phyloP scores from a whole-genome alignment of 345 rosid genomes.

The Gynandropsis gynandra region DNA sequence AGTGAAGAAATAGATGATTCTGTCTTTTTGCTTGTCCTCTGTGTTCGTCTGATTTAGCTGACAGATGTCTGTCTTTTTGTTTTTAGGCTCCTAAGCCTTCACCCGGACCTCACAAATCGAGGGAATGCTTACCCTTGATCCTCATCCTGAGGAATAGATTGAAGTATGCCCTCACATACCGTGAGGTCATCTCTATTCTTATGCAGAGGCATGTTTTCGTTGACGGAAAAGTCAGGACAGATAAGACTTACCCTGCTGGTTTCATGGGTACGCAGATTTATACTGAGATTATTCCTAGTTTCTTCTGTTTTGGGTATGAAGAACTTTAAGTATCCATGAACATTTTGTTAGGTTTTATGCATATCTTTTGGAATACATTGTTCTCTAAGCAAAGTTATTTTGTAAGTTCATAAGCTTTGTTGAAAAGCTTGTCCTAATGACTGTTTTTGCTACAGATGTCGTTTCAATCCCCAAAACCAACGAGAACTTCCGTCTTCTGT shows the following conservation, averaged over 20 bases:
- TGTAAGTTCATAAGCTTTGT: too few relatives aligned
- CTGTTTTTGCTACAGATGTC: conserved; percentile 32
- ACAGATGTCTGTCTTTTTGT: too few relatives aligned
- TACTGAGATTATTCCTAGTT: too few relatives aligned
- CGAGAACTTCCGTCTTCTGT: conserved; percentile 50
- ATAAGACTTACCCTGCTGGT: conserved; percentile 63
- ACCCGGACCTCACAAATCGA: conserved; percentile 63
- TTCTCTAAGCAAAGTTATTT: too few relatives aligned
- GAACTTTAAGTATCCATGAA: too few relatives aligned
- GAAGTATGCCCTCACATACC: conserved; percentile 47
- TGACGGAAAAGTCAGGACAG: conserved; percentile 60
- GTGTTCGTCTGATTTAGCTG: too few relatives aligned
- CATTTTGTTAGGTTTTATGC: too few relatives aligned
- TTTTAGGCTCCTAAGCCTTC: conserved; percentile 67
- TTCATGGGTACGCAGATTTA: conserved; percentile 82
- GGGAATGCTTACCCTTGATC: conserved; percentile 53
- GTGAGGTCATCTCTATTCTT: conserved; percentile 46
- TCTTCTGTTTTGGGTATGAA: too few relatives aligned
- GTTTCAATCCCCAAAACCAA: conserved; percentile 58
- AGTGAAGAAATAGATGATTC: too few relatives aligned
- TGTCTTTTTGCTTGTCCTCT: neutral
- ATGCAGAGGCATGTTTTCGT: conserved; percentile 62
- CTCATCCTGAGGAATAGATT: conserved; percentile 50
- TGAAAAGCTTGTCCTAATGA: too few relatives aligned
- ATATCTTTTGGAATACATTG: too few relatives aligned